Percentiles rank a stretch among this genome's conserved stretches.
Evolutionary conservation across 495 filamentous ascomycete species (phyloP).

Genomic region (Parachaetomium inaequale): DNA sequence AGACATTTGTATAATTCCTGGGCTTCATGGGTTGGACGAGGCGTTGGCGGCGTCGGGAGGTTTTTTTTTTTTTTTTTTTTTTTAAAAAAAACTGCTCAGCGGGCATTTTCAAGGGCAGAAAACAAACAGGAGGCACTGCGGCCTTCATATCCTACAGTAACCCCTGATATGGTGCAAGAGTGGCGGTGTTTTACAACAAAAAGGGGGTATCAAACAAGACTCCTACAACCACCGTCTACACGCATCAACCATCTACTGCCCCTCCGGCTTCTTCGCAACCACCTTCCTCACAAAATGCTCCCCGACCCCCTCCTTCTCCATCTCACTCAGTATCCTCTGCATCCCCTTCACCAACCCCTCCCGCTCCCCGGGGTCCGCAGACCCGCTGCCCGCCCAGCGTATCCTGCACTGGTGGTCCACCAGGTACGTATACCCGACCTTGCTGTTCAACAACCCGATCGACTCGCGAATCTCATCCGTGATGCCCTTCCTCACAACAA

Average conservation of each 20-base stretch:
- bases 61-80: background rate
- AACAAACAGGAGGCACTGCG: too few relatives aligned
- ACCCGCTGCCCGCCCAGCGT: slow-evolving; percentile 90
- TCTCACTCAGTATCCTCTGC: slow-evolving; percentile 63
- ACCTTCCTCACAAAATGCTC: slow-evolving; percentile 19
- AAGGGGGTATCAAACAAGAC: slow-evolving; percentile 16
- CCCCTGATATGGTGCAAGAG: slow-evolving; percentile 1
- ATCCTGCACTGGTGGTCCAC: slow-evolving; percentile 85
- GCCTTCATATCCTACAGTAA: background rate
- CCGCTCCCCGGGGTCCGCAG: slow-evolving; percentile 63
- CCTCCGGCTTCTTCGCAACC: background rate
- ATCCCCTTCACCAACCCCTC: slow-evolving; percentile 67
- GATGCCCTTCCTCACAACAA: slow-evolving; percentile 76
- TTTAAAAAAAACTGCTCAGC: background rate
- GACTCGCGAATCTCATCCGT: slow-evolving; percentile 67
- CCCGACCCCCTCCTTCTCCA: slow-evolving; percentile 29
- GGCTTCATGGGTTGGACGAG: background rate
- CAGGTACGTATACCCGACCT: slow-evolving; percentile 93
- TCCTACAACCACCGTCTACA: background rate
- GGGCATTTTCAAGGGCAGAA: background rate
- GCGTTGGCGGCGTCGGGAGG: background rate
- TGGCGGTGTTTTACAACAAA: slow-evolving; percentile 10
- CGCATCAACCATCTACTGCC: background rate
- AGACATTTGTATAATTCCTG: slow-evolving; percentile 7
- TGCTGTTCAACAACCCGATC: slow-evolving; percentile 79